Percentiles rank a stretch among this genome's conserved stretches.
These are phyloP conservation scores for Boletus sp. DNA, from an alignment of 1,284 basidiomycete genomes.

Conservation along the genomic window DNA sequence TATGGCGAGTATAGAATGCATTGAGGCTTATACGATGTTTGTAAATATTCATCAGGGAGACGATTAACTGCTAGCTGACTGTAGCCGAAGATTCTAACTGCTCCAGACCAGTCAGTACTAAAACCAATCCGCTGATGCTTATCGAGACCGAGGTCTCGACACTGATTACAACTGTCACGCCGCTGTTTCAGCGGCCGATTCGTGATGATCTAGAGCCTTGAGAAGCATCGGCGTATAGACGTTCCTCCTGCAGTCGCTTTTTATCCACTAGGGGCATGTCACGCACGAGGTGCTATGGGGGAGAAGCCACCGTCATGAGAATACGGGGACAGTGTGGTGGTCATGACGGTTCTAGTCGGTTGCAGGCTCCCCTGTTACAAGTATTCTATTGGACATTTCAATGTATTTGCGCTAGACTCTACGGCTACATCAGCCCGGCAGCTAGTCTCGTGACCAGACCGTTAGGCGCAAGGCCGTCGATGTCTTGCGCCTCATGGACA, in stretches of 20 bases:
- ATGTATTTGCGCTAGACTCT: not conserved
- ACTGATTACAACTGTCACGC: not conserved
- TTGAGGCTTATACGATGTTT: not conserved
- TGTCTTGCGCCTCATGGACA: too few relatives aligned
- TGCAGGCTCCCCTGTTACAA: not conserved
- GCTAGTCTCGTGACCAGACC: too few relatives aligned
- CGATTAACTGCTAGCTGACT: too few relatives aligned
- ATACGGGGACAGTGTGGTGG: not conserved
- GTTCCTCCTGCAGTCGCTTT: not conserved
- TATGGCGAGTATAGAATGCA: not conserved
- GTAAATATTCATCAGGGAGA: too few relatives aligned
- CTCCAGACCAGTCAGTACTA: too few relatives aligned
- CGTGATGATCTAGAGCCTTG: not conserved
- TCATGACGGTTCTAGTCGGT: not conserved
- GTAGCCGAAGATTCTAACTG: too few relatives aligned
- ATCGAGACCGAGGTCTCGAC: too few relatives aligned
- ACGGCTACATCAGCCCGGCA: conserved; percentile 7
- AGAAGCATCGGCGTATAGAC: not conserved
- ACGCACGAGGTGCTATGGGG: not conserved
- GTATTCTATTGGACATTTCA: not conserved
- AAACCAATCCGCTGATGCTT: too few relatives aligned
- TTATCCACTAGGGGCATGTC: not conserved
- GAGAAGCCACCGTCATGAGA: conserved; percentile 11
- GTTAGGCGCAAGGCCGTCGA: too few relatives aligned
- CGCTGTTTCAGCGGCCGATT: not conserved